phyloP scores from a whole-genome alignment of 495 filamentous ascomycete genomes.

The Xylaria acuta region DNA sequence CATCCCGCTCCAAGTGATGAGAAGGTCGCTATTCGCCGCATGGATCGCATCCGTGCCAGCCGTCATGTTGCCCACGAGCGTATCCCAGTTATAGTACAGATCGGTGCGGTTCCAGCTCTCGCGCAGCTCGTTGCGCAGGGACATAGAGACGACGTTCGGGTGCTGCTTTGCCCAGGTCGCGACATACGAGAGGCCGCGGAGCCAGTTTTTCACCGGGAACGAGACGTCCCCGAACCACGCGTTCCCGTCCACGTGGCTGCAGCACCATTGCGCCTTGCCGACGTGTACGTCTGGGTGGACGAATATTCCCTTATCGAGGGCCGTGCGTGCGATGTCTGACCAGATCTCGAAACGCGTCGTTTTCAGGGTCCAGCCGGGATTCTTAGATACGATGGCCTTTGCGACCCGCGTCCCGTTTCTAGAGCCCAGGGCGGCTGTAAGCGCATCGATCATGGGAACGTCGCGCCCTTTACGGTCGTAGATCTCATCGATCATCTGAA shows the following conservation, averaged over 20 bases:
- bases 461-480: slow-evolving; percentile 54
- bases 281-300: slow-evolving; percentile 65
- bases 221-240: slow-evolving; percentile 62
- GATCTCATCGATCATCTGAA: slow-evolving; percentile 65
- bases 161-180: slow-evolving; percentile 55
- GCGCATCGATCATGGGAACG: slow-evolving; percentile 50
- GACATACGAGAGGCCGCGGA: slow-evolving; percentile 57
- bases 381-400: slow-evolving; percentile 50
- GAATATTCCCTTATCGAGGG: slow-evolving; percentile 53
- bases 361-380: slow-evolving; percentile 49
- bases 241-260: slow-evolving; percentile 58
- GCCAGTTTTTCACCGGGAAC: slow-evolving; percentile 59
- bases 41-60: slow-evolving; percentile 54
- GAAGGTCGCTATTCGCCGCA: slow-evolving; percentile 55
- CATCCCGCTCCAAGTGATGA: slow-evolving; percentile 63
- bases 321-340: slow-evolving; percentile 50
- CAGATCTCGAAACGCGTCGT: slow-evolving; percentile 56
- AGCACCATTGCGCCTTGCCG: slow-evolving; percentile 65
- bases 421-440: slow-evolving; percentile 51
- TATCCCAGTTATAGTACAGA: slow-evolving; percentile 58
- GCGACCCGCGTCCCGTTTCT: slow-evolving; percentile 55
- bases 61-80: slow-evolving; percentile 58
- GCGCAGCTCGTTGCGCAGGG: slow-evolving; percentile 62
- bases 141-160: slow-evolving; percentile 54
- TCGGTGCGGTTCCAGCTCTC: slow-evolving; percentile 40